Percentiles rank a stretch among this genome's conserved stretches.
phyloP scores from a whole-genome alignment of 495 filamentous ascomycete species.

The Podospora australis region DNA sequence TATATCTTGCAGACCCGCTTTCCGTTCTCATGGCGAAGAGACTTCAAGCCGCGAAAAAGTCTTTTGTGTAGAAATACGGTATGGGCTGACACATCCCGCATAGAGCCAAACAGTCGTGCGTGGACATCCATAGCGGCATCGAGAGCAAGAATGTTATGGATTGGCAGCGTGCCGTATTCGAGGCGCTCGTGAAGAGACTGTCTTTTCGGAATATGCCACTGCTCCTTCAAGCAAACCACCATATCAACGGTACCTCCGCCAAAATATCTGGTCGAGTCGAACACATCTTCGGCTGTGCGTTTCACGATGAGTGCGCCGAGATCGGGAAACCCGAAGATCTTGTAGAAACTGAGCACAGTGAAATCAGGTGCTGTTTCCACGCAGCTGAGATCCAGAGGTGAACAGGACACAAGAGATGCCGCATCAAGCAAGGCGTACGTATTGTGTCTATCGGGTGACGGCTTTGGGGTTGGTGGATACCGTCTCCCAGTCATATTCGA shows the following conservation, averaged over 20 bases:
- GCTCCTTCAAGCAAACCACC: slow-evolving; percentile 51
- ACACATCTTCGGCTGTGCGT: slow-evolving; percentile 56
- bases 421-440: slow-evolving; percentile 82
- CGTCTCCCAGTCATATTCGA: slow-evolving; percentile 91
- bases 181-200: slow-evolving; percentile 69
- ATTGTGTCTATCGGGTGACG: slow-evolving; percentile 7
- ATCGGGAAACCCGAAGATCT: slow-evolving; percentile 95
- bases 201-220: slow-evolving; percentile 69
- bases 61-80: slow-evolving; percentile 56
- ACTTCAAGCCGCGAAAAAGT: slow-evolving; percentile 52
- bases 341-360: slow-evolving; percentile 85
- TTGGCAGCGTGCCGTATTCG: slow-evolving; percentile 85
- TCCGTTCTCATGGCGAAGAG: slow-evolving; percentile 63
- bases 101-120: slow-evolving; percentile 59
- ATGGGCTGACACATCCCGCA: slow-evolving; percentile 68
- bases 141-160: slow-evolving; percentile 82
- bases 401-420: slow-evolving; percentile 73
- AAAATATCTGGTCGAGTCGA: slow-evolving; percentile 69
- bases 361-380: slow-evolving; percentile 68
- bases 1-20: slow-evolving; percentile 61
- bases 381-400: slow-evolving; percentile 64
- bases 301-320: slow-evolving; percentile 81
- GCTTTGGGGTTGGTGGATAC: slow-evolving; percentile 53
- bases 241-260: slow-evolving; percentile 95
- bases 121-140: slow-evolving; percentile 67